Evolutionary conservation across 2,329 filamentous ascomycete species (phyloP).

Genomic region (Alternaria metachromatica): DNA sequence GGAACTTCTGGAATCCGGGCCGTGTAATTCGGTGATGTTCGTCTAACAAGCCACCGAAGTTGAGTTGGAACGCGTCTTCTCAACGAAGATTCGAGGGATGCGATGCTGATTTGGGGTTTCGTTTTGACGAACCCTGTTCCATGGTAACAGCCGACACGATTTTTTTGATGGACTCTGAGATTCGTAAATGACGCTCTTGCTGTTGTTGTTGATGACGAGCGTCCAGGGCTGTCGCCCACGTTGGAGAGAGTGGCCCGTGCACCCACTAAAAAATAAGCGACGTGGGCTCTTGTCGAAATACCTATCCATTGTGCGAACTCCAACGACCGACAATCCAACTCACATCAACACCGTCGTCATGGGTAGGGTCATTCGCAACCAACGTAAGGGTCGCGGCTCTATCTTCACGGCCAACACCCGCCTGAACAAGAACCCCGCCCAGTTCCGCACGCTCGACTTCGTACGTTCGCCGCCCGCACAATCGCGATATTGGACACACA

Average conservation of each 20-base stretch:
- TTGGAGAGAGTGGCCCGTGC: background rate
- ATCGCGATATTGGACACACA: slow-evolving; percentile 22
- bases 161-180: background rate
- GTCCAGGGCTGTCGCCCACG: background rate
- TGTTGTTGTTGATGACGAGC: background rate
- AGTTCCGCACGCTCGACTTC: slow-evolving; percentile 97
- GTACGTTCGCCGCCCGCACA: slow-evolving; percentile 49
- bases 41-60: background rate
- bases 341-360: slow-evolving; percentile 48
- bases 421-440: slow-evolving; percentile 92
- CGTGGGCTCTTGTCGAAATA: background rate
- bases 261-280: background rate
- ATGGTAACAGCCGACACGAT: background rate
- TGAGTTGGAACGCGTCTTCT: background rate
- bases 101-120: background rate
- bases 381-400: slow-evolving; percentile 74
- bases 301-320: slow-evolving; percentile 1
- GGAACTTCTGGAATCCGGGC: background rate
- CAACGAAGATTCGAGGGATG: background rate
- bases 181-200: background rate
- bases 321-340: slow-evolving; percentile 20
- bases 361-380: slow-evolving; percentile 79
- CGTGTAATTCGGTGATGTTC: background rate
- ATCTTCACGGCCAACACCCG: slow-evolving; percentile 72
- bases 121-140: background rate